Percentiles rank a stretch among this genome's conserved stretches.
Evolutionary conservation across 495 filamentous ascomycete species (phyloP).

Genomic region (Aspergillus incahuasiensis): DNA sequence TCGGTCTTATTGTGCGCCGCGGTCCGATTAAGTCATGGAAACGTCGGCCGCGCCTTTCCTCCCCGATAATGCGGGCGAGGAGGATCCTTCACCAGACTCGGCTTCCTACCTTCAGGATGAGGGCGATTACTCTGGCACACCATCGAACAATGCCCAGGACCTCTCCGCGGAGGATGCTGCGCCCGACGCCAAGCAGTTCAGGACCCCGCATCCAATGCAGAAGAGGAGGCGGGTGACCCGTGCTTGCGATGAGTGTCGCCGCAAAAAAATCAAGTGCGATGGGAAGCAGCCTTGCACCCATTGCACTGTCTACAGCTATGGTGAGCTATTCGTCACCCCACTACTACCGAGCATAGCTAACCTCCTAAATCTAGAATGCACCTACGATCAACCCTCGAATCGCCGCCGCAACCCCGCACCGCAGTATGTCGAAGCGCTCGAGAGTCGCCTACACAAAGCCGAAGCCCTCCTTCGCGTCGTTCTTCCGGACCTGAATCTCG

Average conservation of each 20-base stretch:
- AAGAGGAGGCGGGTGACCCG: constrained; percentile 85
- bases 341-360: constrained; percentile 6
- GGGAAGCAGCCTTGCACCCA: constrained; percentile 97
- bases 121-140: constrained; percentile 18
- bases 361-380: constrained; percentile 67
- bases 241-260: constrained; percentile 91
- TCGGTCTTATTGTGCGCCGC: constrained; percentile 15
- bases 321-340: constrained; percentile 52
- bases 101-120: constrained; percentile 28
- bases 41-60: constrained; percentile 16
- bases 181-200: constrained; percentile 28
- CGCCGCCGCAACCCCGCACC: constrained; percentile 90
- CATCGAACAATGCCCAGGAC: constrained; percentile 23
- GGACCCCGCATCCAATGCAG: constrained; percentile 59
- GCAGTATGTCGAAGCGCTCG: constrained; percentile 90
- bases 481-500: constrained; percentile 81
- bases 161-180: constrained; percentile 7
- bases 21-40: constrained; percentile 18
- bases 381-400: constrained; percentile 97
- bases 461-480: constrained; percentile 73
- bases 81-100: constrained; percentile 27
- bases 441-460: constrained; percentile 76
- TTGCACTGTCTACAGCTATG: constrained; percentile 97
- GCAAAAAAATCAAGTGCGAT: constrained; percentile 99
- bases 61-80: constrained; percentile 31